Evolutionary conservation across 2,329 filamentous ascomycete genomes (phyloP).

Genomic region (Thelonectria olida): DNA sequence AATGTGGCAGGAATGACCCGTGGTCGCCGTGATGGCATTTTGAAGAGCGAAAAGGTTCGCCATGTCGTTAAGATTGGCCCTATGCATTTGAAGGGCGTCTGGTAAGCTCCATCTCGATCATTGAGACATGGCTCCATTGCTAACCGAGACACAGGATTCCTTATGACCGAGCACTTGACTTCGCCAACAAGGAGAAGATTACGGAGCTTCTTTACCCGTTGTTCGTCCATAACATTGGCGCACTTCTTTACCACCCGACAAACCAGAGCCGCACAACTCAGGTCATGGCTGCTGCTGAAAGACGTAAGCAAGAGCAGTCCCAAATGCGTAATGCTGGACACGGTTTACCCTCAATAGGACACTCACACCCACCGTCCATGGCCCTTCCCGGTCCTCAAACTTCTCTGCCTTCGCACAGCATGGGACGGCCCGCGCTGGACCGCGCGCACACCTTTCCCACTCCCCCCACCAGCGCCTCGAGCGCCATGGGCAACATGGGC

Average conservation of each 20-base stretch:
- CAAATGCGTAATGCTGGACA: constrained; percentile 70
- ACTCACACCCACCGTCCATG: constrained; percentile 64
- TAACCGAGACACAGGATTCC: constrained; percentile 77
- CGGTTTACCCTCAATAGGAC: constrained; percentile 73
- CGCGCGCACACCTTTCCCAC: constrained; percentile 94
- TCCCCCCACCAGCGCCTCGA: constrained; percentile 91
- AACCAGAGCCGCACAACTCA: constrained; percentile 85
- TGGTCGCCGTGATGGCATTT: constrained; percentile 91
- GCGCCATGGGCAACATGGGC: constrained; percentile 79
- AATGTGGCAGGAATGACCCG: constrained; percentile 99
- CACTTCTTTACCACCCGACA: constrained; percentile 90
- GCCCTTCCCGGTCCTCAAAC: constrained; percentile 69
- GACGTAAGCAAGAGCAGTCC: constrained; percentile 76
- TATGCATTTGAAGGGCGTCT: constrained; percentile 98
- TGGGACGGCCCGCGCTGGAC: constrained; percentile 80
- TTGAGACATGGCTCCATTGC: constrained; percentile 31
- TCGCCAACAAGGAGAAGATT: constrained; percentile 99
- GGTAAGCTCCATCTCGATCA: constrained; percentile 67
- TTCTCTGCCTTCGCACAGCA: constrained; percentile 71
- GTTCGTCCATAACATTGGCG: constrained; percentile 97
- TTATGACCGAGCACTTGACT: constrained; percentile 95
- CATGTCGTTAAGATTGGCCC: constrained; percentile 99
- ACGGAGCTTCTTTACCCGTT: constrained; percentile 94
- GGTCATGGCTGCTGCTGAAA: constrained; percentile 86
- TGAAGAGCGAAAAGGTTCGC: constrained; percentile 96